These are phyloP conservation scores for Rhamnella rubrinervis DNA, from an alignment of 331 rosid genomes.

Conservation along the genomic window DNA sequence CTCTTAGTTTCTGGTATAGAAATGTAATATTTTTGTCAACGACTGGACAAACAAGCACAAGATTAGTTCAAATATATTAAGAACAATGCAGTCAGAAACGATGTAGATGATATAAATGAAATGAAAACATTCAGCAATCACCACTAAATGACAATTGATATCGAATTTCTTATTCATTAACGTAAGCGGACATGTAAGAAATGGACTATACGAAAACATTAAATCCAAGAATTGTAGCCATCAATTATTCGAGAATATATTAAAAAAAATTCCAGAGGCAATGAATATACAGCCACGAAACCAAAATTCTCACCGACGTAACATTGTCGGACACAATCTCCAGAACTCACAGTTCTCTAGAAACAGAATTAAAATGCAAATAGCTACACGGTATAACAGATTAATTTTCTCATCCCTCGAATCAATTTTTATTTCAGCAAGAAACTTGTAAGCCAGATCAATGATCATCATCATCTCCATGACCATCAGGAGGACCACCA, in stretches of 20 bases:
- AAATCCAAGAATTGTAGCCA: neutral
- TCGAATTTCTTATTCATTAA: no score
- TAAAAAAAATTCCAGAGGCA: neutral
- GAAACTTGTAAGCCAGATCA: conserved; percentile 15
- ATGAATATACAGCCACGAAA: neutral
- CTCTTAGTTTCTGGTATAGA: neutral
- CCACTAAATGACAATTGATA: no score
- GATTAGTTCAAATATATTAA: no score
- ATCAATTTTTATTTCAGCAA: conserved; percentile 21
- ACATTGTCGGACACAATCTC: neutral
- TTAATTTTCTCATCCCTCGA: neutral
- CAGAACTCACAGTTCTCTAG: neutral
- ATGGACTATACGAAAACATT: no score
- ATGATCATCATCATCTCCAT: conserved; percentile 33
- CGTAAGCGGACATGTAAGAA: no score
- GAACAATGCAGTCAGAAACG: no score
- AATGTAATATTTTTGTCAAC: neutral
- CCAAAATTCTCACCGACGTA: neutral
- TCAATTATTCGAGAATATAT: neutral
- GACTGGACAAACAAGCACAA: neutral
- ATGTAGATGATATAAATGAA: no score
- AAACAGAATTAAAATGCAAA: neutral
- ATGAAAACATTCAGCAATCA: no score
- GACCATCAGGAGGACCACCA: conserved; percentile 51
- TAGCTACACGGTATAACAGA: conserved; percentile 11